These are phyloP conservation scores for Tylopilus cervinicoccineus DNA, from an alignment of 768 basidiomycete genomes.

Conservation along the genomic window DNA sequence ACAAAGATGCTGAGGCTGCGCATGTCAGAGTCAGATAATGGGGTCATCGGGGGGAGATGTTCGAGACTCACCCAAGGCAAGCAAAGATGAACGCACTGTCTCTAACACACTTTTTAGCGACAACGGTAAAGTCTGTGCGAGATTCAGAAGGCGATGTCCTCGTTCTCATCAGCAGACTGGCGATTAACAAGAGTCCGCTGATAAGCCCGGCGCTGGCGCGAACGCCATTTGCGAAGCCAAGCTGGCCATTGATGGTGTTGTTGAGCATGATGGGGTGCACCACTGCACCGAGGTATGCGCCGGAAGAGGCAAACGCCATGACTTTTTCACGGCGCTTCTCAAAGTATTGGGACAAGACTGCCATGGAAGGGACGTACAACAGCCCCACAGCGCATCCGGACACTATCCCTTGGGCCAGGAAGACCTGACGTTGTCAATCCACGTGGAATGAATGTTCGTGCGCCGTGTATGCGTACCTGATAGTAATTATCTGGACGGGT, in stretches of 20 bases:
- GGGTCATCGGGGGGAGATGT: neutral
- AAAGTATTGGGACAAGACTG: conserved; percentile 53
- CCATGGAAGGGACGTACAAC: conserved; percentile 44
- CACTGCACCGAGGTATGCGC: conserved; percentile 56
- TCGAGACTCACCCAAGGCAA: conserved; percentile 20
- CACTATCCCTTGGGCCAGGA: conserved; percentile 48
- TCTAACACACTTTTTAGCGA: conserved; percentile 19
- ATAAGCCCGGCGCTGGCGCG: conserved; percentile 40
- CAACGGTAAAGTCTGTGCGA: conserved; percentile 16
- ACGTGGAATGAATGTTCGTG: too few relatives aligned
- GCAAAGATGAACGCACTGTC: conserved; percentile 28
- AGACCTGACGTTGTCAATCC: conserved; percentile 31
- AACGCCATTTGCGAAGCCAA: conserved; percentile 45
- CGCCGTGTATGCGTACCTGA: conserved; percentile 29
- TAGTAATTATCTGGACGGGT: conserved; percentile 40
- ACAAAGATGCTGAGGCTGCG: conserved; percentile 31
- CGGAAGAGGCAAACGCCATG: conserved; percentile 52
- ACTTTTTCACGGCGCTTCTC: conserved; percentile 43
- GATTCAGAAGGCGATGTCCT: conserved; percentile 34
- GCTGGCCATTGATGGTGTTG: conserved; percentile 35
- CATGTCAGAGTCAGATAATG: neutral
- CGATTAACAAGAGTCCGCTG: conserved; percentile 36
- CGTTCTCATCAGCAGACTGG: conserved; percentile 39
- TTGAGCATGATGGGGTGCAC: conserved; percentile 66
- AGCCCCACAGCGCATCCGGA: conserved; percentile 48